Percentiles rank a stretch among this genome's conserved stretches.
Evolutionary conservation across 129 eudicot genomes (phyloP).

Genomic region (Oenanthe sinensis): DNA sequence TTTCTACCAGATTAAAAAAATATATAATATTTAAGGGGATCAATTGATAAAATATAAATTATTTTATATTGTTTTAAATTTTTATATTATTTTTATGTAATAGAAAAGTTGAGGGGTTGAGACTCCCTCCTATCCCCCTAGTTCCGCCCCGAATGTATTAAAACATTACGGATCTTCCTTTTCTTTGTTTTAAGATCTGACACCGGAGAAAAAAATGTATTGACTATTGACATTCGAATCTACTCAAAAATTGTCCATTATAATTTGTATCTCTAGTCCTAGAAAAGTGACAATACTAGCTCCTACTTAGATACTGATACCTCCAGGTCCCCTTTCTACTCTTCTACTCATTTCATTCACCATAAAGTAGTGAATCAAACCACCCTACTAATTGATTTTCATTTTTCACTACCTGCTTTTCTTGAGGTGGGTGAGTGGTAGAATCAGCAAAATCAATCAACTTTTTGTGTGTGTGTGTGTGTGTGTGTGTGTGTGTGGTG

Average conservation of each 20-base stretch:
- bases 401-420: constrained; percentile 19
- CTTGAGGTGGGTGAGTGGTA: constrained; percentile 20
- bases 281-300: background rate
- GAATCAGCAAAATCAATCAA: background rate
- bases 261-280: background rate
- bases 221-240: background rate
- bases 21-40: too few relatives aligned
- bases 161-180: too few relatives aligned
- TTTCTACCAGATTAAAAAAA: too few relatives aligned
- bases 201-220: background rate
- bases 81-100: too few relatives aligned
- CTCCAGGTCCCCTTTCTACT: background rate
- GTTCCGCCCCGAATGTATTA: too few relatives aligned
- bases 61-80: too few relatives aligned
- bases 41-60: too few relatives aligned
- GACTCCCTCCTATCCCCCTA: too few relatives aligned
- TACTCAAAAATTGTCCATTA: background rate
- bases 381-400: background rate
- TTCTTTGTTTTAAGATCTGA: background rate
- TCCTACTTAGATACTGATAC: background rate
- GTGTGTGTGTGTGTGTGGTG: background rate
- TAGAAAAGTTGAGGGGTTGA: too few relatives aligned
- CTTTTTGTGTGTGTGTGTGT: background rate
- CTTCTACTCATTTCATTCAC: constrained; percentile 37
- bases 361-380: constrained; percentile 13